A percentile compares a stretch with the other conserved stretches of the same genome.
Conservation (phyloP, 345 rosid genomes). For the Gossypium anomalum region DNA sequence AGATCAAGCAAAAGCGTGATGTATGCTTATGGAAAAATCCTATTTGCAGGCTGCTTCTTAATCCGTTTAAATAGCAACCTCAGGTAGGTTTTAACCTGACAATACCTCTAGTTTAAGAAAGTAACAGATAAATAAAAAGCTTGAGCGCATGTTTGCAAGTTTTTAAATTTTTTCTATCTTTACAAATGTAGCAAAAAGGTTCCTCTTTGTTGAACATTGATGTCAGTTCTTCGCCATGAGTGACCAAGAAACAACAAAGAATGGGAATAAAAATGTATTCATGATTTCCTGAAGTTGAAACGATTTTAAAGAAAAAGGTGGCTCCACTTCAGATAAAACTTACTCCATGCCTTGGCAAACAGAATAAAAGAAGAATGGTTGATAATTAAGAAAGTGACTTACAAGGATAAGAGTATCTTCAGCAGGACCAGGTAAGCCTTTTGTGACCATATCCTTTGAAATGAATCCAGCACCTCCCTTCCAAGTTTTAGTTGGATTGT, state of each 20-base stretch:
- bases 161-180: neutral
- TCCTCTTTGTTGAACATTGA: neutral
- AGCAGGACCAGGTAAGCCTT: slow-evolving; percentile 78
- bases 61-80: neutral
- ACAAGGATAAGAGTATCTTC: slow-evolving; percentile 87
- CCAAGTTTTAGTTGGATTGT: slow-evolving; percentile 81
- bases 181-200: neutral
- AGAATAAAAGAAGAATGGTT: neutral
- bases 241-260: neutral
- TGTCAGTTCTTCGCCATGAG: neutral
- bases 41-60: neutral
- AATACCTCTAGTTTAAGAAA: neutral
- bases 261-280: neutral
- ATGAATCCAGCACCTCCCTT: slow-evolving; percentile 85
- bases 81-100: neutral
- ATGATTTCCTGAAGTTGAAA: neutral
- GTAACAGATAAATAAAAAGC: neutral
- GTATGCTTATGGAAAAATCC: neutral
- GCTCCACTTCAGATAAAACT: neutral
- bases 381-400: slow-evolving; percentile 25
- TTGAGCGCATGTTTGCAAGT: neutral
- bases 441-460: slow-evolving; percentile 69
- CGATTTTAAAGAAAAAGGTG: neutral
- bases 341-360: neutral
- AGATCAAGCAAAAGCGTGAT: neutral